Conservation (phyloP, 768 basidiomycete genomes). For the Termitomyces sp. region DNA sequence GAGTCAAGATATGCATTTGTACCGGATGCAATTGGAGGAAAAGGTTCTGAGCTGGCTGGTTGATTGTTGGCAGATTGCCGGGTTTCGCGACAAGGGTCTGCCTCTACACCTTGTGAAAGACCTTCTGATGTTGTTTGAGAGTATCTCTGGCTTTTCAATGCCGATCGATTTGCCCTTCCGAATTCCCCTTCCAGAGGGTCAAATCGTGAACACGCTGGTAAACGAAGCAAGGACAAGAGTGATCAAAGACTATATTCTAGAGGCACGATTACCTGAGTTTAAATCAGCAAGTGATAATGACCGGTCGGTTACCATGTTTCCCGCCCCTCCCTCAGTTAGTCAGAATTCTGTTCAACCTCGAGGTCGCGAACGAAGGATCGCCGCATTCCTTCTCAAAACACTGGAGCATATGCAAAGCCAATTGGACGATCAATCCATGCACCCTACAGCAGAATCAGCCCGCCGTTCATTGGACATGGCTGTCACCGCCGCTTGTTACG, state of each 20-base stretch:
- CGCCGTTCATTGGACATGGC: slow-evolving; percentile 67
- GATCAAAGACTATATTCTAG: slow-evolving; percentile 67
- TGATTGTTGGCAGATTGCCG: slow-evolving; percentile 55
- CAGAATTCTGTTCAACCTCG: slow-evolving; percentile 37
- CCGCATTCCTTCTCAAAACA: slow-evolving; percentile 54
- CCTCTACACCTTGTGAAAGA: slow-evolving; percentile 54
- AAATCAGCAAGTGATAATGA: background rate
- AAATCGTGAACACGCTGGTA: slow-evolving; percentile 53
- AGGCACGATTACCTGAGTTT: slow-evolving; percentile 53
- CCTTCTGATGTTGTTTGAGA: slow-evolving; percentile 55
- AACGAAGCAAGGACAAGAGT: slow-evolving; percentile 51
- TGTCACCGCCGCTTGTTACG: slow-evolving; percentile 61
- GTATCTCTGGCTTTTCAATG: slow-evolving; percentile 51
- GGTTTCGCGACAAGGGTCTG: slow-evolving; percentile 33
- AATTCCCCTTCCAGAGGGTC: slow-evolving; percentile 64
- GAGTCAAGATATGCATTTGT: slow-evolving; percentile 75
- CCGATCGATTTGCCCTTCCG: slow-evolving; percentile 38
- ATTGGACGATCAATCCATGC: slow-evolving; percentile 39
- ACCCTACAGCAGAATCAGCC: slow-evolving; percentile 54
- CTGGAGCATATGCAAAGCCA: slow-evolving; percentile 45
- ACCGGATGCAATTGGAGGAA: slow-evolving; percentile 82
- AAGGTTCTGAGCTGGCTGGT: slow-evolving; percentile 79
- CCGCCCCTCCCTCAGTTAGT: slow-evolving; percentile 3
- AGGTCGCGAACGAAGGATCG: slow-evolving; percentile 56
- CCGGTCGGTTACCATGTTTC: background rate